Conservation (phyloP, 495 filamentous ascomycete species). For the Penicilliopsis zonata region DNA sequence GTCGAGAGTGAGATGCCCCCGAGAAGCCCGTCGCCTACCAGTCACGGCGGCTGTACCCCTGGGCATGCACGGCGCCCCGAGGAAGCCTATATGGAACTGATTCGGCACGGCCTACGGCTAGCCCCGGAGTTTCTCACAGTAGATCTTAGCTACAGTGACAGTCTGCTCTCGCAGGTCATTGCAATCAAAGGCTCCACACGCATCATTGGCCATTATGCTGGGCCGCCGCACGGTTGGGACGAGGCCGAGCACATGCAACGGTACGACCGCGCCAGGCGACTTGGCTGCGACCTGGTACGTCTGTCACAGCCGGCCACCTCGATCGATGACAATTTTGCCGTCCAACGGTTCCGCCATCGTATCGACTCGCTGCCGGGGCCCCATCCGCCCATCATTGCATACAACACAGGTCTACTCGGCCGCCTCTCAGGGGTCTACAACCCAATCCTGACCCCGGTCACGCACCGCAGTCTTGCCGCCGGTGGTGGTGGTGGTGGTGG, state of each 20-base stretch:
- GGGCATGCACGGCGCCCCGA: conserved; percentile 14
- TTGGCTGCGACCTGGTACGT: conserved; percentile 39
- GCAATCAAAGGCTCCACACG: conserved; percentile 46
- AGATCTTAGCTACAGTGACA: conserved; percentile 47
- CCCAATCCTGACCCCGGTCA: conserved; percentile 50
- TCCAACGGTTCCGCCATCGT: conserved; percentile 24
- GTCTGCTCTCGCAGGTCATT: conserved; percentile 41
- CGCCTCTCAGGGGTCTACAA: conserved; percentile 53
- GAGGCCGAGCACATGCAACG: conserved; percentile 18
- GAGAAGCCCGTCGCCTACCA: conserved; percentile 9
- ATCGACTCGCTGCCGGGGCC: conserved; percentile 15
- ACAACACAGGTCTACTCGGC: conserved; percentile 57
- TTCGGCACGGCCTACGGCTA: conserved; percentile 56
- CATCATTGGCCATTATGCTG: conserved; percentile 53
- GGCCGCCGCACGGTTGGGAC: conserved; percentile 31
- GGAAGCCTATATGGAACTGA: conserved; percentile 44
- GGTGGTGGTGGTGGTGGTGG: conserved; percentile 9
- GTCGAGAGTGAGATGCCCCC: conserved; percentile 22
- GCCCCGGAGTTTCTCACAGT: conserved; percentile 59
- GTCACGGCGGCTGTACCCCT: no score
- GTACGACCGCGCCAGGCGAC: conserved; percentile 29
- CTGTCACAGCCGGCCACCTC: conserved; percentile 26
- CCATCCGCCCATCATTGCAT: conserved; percentile 48
- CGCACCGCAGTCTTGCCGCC: conserved; percentile 16
- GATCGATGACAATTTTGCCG: conserved; percentile 30